A percentile compares a stretch with the other conserved stretches of the same genome.
phyloP scores from a whole-genome alignment of 2,329 filamentous ascomycete genomes.

The Verticillium zaregamsianum region DNA sequence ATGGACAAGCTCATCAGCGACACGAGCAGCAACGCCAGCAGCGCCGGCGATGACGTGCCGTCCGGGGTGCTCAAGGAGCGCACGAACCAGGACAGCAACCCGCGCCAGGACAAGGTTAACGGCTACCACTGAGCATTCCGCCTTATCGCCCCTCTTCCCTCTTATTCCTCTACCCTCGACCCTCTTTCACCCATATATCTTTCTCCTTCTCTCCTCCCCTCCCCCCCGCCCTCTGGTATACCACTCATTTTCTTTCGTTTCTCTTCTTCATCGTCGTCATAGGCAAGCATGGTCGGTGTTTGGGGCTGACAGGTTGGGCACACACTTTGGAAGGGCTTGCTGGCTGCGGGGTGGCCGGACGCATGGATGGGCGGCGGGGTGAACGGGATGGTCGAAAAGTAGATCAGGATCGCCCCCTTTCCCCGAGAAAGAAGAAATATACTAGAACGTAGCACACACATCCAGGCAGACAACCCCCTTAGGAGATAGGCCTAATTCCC shows the following conservation, averaged over 20 bases:
- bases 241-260: background rate
- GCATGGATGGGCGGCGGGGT: background rate
- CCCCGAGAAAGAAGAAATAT: background rate
- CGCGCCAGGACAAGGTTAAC: slow-evolving; percentile 30
- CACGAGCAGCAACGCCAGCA: slow-evolving; percentile 14
- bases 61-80: slow-evolving; percentile 28
- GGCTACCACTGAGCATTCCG: slow-evolving; percentile 18
- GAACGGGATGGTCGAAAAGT: background rate
- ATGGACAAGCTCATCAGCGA: slow-evolving; percentile 79
- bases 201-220: background rate
- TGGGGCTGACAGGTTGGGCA: background rate
- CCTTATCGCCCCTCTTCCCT: background rate
- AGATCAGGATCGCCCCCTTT: background rate
- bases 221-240: background rate
- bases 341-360: background rate
- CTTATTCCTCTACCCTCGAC: background rate
- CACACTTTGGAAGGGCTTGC: background rate
- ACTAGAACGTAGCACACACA: background rate
- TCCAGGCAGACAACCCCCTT: background rate
- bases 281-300: background rate
- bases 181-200: background rate
- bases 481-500: background rate
- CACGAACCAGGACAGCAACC: slow-evolving; percentile 27
- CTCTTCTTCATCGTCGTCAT: background rate
- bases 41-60: slow-evolving; percentile 19